Percentiles rank a stretch among this genome's conserved stretches.
phyloP scores from a whole-genome alignment of 106 monocot species.

The Dendrobium officinale region DNA sequence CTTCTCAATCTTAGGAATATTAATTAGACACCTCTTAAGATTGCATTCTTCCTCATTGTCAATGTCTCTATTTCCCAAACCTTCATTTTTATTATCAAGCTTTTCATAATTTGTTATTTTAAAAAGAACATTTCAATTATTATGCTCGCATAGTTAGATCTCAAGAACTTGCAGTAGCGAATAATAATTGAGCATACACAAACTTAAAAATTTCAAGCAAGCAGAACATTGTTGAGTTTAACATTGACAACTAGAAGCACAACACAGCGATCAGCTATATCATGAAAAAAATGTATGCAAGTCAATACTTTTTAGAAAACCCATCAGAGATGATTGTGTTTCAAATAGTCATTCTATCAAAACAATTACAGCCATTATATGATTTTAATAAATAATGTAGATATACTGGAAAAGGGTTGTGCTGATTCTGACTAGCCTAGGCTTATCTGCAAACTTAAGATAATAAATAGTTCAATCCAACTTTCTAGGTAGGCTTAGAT shows the following conservation, averaged over 20 bases:
- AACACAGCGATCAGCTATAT: background rate
- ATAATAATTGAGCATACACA: background rate
- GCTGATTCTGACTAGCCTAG: background rate
- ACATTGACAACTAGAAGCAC: background rate
- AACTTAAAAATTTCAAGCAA: background rate
- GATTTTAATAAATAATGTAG: background rate
- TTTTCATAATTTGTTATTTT: background rate
- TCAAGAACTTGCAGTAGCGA: too few relatives aligned
- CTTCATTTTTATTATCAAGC: constrained; percentile 8
- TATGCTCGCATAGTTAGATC: too few relatives aligned
- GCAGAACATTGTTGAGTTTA: background rate
- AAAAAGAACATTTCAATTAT: too few relatives aligned
- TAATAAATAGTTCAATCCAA: background rate
- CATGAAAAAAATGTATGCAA: background rate
- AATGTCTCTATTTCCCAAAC: background rate
- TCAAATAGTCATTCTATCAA: background rate
- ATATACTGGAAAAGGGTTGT: background rate
- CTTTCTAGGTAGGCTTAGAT: background rate
- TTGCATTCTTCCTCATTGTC: background rate
- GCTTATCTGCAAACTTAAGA: background rate
- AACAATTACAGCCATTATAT: background rate
- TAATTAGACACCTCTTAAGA: background rate
- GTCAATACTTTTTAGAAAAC: background rate
- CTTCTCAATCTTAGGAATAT: constrained; percentile 11
- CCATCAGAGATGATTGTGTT: background rate